Evolutionary conservation across 2,329 filamentous ascomycete species (phyloP), one percentile per base, ranked within the genome.

Genomic region (Trichoderma atroviride): DNA sequence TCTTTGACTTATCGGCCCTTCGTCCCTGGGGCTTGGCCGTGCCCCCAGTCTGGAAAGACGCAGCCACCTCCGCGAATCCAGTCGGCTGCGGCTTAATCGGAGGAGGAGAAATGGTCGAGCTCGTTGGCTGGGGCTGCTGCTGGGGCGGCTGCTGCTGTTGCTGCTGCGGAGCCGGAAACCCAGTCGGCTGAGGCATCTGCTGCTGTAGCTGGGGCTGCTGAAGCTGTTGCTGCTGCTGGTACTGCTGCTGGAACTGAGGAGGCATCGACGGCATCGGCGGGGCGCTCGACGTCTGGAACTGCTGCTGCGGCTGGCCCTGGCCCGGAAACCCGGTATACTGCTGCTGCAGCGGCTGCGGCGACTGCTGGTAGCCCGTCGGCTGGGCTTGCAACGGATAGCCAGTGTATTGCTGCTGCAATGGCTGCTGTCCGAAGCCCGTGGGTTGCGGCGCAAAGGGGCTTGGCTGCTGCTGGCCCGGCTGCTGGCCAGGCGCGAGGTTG

Each of bases 281-380:
- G 68, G 83, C 87, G 68, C 85, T 86, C 29, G 67, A 52, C 13
- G 88, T 86, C 77, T 86, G 84, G 79, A 88, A 89, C 77, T 88
- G 87, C 76, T 90, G 89, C 76, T 90, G 89, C 71, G 85, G 83
- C 72, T 83, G 82, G 69, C 77, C 73, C 71, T 80, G 78, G 16
- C 78, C 78, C 13, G 86, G 86, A 77, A 87, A 92, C 37, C 91
- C 90, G 14, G 91, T 92, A 73, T 87, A 88, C 78, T 93, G 91
- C 74, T 87, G 83, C 80, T 92, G 89, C 68, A 87, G 84, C 43
- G 84, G 84, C 76, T 88, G 88, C 72, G 84, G 83, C 71, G 85
- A 83, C 71, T 86, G 86, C 77, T 86, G 87, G 76, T 85, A 83
- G 78, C 80, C 84, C 75, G 77, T 79, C 6, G 76, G 72, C 71